Percentiles rank a stretch among this genome's conserved stretches.
Conservation (phyloP, 2,329 filamentous ascomycete species). For the Neopestalotiopsis rosae region DNA sequence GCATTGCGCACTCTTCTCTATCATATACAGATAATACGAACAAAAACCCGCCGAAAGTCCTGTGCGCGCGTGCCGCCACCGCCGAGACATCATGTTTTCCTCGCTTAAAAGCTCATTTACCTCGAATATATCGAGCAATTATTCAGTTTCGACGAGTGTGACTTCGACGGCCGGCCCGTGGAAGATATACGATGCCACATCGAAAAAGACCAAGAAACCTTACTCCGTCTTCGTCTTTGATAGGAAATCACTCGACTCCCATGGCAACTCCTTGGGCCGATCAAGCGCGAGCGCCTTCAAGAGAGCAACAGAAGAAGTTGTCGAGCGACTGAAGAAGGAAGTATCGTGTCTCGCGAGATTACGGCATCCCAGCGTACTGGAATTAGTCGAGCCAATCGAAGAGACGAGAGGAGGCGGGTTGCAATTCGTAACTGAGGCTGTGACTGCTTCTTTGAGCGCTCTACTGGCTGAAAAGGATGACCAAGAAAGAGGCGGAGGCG, state of each 20-base stretch:
- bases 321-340: conserved; percentile 90
- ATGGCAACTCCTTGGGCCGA: conserved; percentile 64
- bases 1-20: conserved; percentile 17
- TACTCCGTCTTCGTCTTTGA: conserved; percentile 97
- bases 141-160: conserved; percentile 77
- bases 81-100: conserved; percentile 77
- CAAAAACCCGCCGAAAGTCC: not conserved
- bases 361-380: conserved; percentile 88
- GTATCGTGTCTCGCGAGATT: conserved; percentile 86
- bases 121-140: conserved; percentile 91
- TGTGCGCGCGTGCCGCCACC: not conserved
- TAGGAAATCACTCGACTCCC: conserved; percentile 79
- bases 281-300: conserved; percentile 74
- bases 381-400: conserved; percentile 93
- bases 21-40: conserved; percentile 31
- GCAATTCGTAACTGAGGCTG: conserved; percentile 93
- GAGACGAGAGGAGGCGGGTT: conserved; percentile 89
- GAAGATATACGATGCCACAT: conserved; percentile 98
- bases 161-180: conserved; percentile 88
- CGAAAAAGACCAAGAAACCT: conserved; percentile 88
- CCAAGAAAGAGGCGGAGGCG: conserved; percentile 73
- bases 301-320: conserved; percentile 83
- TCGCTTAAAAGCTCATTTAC: conserved; percentile 90
- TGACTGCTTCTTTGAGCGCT: conserved; percentile 86
- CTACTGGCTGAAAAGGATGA: conserved; percentile 88